Evolutionary conservation across 306 rosid species (phyloP).

Genomic region (Castanea mollissima): DNA sequence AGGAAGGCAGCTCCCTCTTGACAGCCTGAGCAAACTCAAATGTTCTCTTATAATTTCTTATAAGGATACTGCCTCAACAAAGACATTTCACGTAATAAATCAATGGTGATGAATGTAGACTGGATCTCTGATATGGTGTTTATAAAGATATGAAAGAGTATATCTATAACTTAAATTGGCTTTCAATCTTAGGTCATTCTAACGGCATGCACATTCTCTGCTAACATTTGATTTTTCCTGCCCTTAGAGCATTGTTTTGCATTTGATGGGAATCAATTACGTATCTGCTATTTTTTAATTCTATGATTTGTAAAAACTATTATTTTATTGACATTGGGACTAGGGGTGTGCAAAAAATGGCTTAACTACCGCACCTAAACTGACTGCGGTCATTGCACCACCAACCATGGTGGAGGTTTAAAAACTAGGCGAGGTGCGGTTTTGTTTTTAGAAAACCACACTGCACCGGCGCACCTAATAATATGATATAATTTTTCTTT

Average conservation of each 20-base stretch:
- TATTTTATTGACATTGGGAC: no score
- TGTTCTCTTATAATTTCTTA: background rate
- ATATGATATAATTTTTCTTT: no score
- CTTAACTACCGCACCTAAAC: no score
- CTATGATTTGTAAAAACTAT: no score
- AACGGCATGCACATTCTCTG: background rate
- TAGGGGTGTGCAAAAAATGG: no score
- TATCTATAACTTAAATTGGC: background rate
- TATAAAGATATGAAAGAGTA: background rate
- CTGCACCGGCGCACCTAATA: no score
- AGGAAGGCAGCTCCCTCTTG: conserved; percentile 74
- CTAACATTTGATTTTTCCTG: background rate
- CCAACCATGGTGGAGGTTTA: no score
- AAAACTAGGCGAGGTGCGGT: no score
- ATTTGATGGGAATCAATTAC: no score
- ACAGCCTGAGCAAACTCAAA: conserved; percentile 10
- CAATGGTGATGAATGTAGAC: background rate
- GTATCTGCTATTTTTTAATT: no score
- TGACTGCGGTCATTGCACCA: no score
- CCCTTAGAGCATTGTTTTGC: background rate
- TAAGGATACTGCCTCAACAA: background rate
- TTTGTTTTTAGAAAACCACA: no score
- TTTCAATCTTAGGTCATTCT: background rate
- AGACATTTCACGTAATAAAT: background rate
- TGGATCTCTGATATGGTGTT: background rate